phyloP scores from a whole-genome alignment of 176 grass and related monocot genomes.

The Themeda triandra region DNA sequence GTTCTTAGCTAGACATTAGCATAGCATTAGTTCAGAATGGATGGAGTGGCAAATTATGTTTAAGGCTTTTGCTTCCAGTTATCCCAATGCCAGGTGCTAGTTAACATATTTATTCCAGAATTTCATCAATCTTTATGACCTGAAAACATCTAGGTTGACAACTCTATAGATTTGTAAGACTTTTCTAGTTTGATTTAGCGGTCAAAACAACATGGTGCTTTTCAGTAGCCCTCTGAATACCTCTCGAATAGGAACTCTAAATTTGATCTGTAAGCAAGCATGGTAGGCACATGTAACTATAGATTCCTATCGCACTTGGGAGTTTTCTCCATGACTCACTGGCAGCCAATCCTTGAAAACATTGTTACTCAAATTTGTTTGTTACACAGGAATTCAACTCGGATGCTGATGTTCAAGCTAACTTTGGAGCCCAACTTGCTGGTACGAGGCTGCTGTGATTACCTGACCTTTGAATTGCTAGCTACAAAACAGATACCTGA shows the following conservation, averaged over 20 bases:
- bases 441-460: slow-evolving; percentile 7
- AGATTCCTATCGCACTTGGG: background rate
- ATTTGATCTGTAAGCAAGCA: background rate
- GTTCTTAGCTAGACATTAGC: background rate
- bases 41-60: background rate
- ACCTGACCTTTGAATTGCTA: background rate
- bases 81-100: background rate
- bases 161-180: background rate
- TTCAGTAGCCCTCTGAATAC: background rate
- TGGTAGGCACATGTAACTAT: background rate
- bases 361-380: background rate
- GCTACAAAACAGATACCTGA: background rate
- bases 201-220: background rate
- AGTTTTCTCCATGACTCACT: background rate
- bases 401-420: slow-evolving; percentile 36
- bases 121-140: background rate
- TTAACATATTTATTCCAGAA: background rate
- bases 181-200: slow-evolving; percentile 1
- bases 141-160: background rate
- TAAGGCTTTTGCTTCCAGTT: background rate
- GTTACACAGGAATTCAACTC: slow-evolving; percentile 28
- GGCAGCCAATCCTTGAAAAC: background rate
- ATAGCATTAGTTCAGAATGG: background rate
- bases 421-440: slow-evolving; percentile 42
- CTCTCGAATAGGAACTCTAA: background rate